Evolutionary conservation across 2,329 filamentous ascomycete genomes (phyloP).

Genomic region (Diplodia sapinea): DNA sequence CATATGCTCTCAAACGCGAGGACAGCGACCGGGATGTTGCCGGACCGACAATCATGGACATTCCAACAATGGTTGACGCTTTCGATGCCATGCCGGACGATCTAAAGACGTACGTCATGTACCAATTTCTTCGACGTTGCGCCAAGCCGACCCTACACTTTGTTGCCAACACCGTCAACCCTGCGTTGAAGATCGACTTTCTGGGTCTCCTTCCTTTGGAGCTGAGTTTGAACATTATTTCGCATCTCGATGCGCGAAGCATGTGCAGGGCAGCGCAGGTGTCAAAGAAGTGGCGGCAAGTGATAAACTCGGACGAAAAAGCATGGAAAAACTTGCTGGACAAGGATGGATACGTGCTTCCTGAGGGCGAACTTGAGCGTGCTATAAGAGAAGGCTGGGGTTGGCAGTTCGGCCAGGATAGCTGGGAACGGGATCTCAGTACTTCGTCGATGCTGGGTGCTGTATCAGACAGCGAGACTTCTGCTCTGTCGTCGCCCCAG

Average conservation of each 20-base stretch:
- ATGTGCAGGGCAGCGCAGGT: constrained; percentile 91
- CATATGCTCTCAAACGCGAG: constrained; percentile 3
- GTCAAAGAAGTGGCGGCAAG: constrained; percentile 89
- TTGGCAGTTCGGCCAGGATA: constrained; percentile 84
- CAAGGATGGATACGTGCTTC: constrained; percentile 77
- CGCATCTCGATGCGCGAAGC: constrained; percentile 83
- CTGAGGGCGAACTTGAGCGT: constrained; percentile 80
- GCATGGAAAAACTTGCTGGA: constrained; percentile 95
- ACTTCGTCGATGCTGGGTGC: constrained; percentile 49
- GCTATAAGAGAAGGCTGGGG: constrained; percentile 94
- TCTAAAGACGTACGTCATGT: constrained; percentile 96
- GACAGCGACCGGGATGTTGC: constrained; percentile 44
- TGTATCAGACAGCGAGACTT: constrained; percentile 50
- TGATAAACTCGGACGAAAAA: constrained; percentile 90
- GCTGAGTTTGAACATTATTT: constrained; percentile 83
- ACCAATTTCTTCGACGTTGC: constrained; percentile 88
- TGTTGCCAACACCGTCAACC: constrained; percentile 89
- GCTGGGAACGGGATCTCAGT: constrained; percentile 81
- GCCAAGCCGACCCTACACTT: constrained; percentile 86
- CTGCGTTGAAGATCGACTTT: constrained; percentile 93
- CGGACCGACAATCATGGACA: constrained; percentile 67
- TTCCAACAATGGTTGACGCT: constrained; percentile 83
- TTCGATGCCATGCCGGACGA: constrained; percentile 91
- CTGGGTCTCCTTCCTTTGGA: constrained; percentile 82
- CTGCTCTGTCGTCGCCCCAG: constrained; percentile 33